phyloP scores from a whole-genome alignment of 768 basidiomycete species.

The Suillus ampliporus region DNA sequence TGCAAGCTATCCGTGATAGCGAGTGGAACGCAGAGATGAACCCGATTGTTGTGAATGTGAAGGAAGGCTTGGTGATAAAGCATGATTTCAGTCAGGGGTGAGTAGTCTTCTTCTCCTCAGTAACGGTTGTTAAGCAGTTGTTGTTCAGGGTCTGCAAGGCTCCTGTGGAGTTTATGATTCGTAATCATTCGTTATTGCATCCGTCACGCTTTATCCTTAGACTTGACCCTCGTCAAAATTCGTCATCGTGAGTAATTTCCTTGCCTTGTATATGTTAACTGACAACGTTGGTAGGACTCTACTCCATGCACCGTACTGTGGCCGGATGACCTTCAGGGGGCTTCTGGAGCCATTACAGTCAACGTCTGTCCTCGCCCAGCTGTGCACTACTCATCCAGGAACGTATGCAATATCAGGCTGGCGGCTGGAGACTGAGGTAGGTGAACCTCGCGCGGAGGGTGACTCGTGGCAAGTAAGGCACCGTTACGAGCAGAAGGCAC shows the following conservation, averaged over 20 bases:
- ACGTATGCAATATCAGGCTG: slow-evolving; percentile 70
- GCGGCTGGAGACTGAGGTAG: slow-evolving; percentile 71
- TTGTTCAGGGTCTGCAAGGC: slow-evolving; percentile 57
- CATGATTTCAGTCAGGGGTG: slow-evolving; percentile 80
- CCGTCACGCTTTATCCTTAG: slow-evolving; percentile 62
- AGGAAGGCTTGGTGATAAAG: slow-evolving; percentile 45
- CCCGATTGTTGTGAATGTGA: slow-evolving; percentile 62
- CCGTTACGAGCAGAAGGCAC: slow-evolving; percentile 46
- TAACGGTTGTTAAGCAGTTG: slow-evolving; percentile 13
- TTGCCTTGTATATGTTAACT: slow-evolving; percentile 10
- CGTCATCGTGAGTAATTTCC: slow-evolving; percentile 26
- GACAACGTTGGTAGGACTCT: slow-evolving; percentile 40
- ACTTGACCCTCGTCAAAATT: slow-evolving; percentile 38
- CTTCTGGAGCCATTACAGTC: slow-evolving; percentile 55
- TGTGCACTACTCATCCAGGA: slow-evolving; percentile 71
- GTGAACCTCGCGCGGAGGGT: slow-evolving; percentile 35
- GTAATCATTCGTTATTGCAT: slow-evolving; percentile 75
- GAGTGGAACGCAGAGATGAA: slow-evolving; percentile 85
- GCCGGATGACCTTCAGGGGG: slow-evolving; percentile 71
- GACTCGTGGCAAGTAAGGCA: slow-evolving; percentile 43
- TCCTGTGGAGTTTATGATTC: slow-evolving; percentile 60
- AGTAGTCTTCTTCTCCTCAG: slow-evolving; percentile 32
- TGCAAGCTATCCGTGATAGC: slow-evolving; percentile 68
- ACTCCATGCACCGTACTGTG: slow-evolving; percentile 62
- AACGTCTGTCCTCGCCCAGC: slow-evolving; percentile 48